Evolutionary conservation across 495 filamentous ascomycete genomes (phyloP).

Genomic region (Aspergillus sparsus): DNA sequence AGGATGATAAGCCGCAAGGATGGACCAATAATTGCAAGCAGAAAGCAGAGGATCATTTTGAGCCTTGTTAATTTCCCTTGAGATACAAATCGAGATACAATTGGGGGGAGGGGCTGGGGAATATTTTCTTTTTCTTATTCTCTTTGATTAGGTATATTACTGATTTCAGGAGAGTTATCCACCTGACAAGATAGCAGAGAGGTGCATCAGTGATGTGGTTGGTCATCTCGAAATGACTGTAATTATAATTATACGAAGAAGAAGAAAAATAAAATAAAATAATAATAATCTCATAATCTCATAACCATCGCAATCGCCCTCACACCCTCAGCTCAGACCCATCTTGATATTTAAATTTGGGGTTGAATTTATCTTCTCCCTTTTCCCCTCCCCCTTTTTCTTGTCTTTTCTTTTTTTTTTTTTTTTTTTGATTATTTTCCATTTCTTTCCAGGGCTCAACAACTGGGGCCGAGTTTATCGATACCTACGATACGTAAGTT

Average conservation of each 20-base stretch:
- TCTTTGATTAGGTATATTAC: neutral
- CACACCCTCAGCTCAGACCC: neutral
- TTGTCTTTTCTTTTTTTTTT: slow-evolving; percentile 4
- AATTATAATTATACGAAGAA: neutral
- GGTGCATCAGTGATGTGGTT: slow-evolving; percentile 13
- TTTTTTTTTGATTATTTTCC: neutral
- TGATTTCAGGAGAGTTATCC: slow-evolving; percentile 11
- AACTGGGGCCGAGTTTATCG: slow-evolving; percentile 11
- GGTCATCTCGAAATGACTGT: slow-evolving; percentile 2
- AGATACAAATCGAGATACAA: neutral
- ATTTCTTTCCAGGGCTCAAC: slow-evolving; percentile 17
- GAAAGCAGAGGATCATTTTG: slow-evolving; percentile 8
- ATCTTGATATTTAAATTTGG: slow-evolving; percentile 5
- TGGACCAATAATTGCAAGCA: slow-evolving; percentile 12
- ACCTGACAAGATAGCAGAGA: slow-evolving; percentile 13
- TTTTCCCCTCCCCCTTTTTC: slow-evolving; percentile 6
- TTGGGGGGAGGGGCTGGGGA: neutral
- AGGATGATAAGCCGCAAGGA: slow-evolving; percentile 18
- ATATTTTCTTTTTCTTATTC: too few relatives aligned
- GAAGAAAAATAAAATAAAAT: too few relatives aligned
- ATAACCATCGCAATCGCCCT: slow-evolving; percentile 1
- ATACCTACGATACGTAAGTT: slow-evolving; percentile 9
- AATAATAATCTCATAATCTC: neutral
- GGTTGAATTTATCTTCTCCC: slow-evolving; percentile 15
- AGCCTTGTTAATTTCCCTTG: neutral